Base-by-base conservation (phyloP, 2,329 filamentous ascomycete genomes). In the Aspergillus udagawae region DNA sequence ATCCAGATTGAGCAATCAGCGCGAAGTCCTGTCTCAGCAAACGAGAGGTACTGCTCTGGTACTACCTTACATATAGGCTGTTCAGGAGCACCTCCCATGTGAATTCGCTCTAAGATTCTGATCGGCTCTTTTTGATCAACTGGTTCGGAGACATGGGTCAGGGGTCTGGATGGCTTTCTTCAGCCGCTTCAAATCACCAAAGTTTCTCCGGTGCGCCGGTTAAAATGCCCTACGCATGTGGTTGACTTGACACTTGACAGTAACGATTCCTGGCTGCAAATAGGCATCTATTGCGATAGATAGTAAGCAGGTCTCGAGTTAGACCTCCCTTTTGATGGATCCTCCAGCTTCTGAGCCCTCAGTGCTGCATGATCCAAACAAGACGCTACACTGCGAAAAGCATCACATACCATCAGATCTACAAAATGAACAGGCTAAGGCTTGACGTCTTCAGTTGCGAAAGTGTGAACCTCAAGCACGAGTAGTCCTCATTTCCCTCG, bases 391-490 rank as follows among this genome's bases (percentile, higher is more conserved):
- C 8, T 38, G 32, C 5, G 6, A 17, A 17, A 35, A 17, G 14
- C 14, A 17, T 17, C 14, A 17, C 6, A 17, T 17, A 17, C 14
- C 14, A 17, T 17, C 3, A 38, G 14, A 35, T 38, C 14, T 38
- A 38, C 32, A 7, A 38, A 17, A 17, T 17, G 14, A 38, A 17
- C 2, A 35, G 32, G 14, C 32, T 35, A 35, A 17, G 32, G 32
- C 32, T 38, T 17, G 32, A 38, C 14, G 14, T 38, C 32, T 14
- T 14, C 17, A 47, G 12, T 29, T n/a, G 52, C 45, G 32, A 49
- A 49, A 57, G 12, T 49, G 52, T 48, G 60, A 38, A 57, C 54
- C 55, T 52, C 52, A 60, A 60, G 45, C 35, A 58, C 51, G 53
- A 56, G 42, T 53, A 53, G 57, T 53, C 56, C 53, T 47, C 52